A percentile compares a stretch with the other conserved stretches of the same genome.
Conservation (phyloP, 192 early-diverging fungal species). For the Gaertneriomyces semiglobifer region DNA sequence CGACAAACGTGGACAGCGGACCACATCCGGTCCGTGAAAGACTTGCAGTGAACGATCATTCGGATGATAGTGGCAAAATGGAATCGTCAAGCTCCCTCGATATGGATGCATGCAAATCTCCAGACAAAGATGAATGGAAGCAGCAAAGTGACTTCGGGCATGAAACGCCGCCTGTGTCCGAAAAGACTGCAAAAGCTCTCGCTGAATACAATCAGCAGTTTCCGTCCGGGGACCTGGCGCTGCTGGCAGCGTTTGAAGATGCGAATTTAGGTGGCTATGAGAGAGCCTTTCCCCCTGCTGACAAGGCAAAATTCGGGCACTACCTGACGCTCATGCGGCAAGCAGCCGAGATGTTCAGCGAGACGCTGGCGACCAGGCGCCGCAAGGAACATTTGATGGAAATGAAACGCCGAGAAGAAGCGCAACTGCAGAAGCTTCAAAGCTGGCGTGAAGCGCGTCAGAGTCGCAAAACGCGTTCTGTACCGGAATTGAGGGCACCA, state of each 20-base stretch:
- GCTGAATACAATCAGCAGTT: conserved; percentile 25
- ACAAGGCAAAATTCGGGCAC: conserved; percentile 21
- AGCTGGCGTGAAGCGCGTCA: conserved; percentile 20
- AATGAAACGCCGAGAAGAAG: conserved; percentile 20
- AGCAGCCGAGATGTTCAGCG: conserved; percentile 30
- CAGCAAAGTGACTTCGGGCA: neutral
- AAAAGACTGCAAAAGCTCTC: conserved; percentile 11
- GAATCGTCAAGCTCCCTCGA: neutral
- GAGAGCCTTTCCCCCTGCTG: conserved; percentile 45
- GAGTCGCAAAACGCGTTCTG: conserved; percentile 8
- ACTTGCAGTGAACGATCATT: neutral
- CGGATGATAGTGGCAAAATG: neutral
- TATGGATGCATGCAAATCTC: too few species aligned
- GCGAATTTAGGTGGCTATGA: conserved; percentile 37
- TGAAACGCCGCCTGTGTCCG: neutral
- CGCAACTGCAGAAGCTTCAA: conserved; percentile 14
- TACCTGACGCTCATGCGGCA: conserved; percentile 29
- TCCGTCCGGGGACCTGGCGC: conserved; percentile 10
- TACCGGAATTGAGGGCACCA: conserved; percentile 7
- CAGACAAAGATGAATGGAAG: neutral
- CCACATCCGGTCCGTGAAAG: neutral
- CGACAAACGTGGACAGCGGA: neutral
- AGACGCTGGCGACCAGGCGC: conserved; percentile 34
- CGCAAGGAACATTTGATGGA: conserved; percentile 22
- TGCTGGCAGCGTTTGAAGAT: conserved; percentile 38